These are phyloP conservation scores for Mesotaenium endlicherianum DNA, from an alignment of 139 green algal genomes.

Conservation along the genomic window DNA sequence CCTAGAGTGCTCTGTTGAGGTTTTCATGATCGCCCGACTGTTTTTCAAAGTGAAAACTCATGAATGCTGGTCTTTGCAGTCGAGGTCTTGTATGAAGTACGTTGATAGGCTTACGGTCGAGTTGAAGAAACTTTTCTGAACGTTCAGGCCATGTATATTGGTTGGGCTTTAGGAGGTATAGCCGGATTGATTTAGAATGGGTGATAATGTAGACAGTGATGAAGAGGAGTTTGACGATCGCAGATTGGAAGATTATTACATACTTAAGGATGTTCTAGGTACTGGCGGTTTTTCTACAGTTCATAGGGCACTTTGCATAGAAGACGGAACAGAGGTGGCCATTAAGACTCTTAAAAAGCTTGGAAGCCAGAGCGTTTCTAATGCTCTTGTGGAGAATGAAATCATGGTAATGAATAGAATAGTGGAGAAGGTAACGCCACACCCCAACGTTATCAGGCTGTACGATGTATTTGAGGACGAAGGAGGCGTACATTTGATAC, in stretches of 20 bases:
- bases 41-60: too few relatives aligned
- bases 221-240: slow-evolving; percentile 5
- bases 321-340: slow-evolving; percentile 29
- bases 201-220: too few relatives aligned
- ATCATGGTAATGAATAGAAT: slow-evolving; percentile 49
- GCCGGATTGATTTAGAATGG: too few relatives aligned
- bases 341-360: slow-evolving; percentile 50
- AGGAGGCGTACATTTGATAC: slow-evolving; percentile 58
- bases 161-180: too few relatives aligned
- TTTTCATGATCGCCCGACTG: too few relatives aligned
- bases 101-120: too few relatives aligned
- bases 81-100: too few relatives aligned
- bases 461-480: slow-evolving; percentile 53
- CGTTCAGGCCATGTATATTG: too few relatives aligned
- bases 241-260: slow-evolving; percentile 44
- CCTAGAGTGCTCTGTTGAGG: too few relatives aligned
- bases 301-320: background rate
- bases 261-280: slow-evolving; percentile 34
- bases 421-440: slow-evolving; percentile 33
- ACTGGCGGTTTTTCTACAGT: slow-evolving; percentile 49
- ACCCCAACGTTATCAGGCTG: slow-evolving; percentile 50
- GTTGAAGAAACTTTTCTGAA: too few relatives aligned
- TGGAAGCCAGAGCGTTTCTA: slow-evolving; percentile 11
- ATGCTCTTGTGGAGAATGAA: slow-evolving; percentile 48
- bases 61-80: too few relatives aligned